Percentiles rank a stretch among this genome's conserved stretches.
Evolutionary conservation across 495 filamentous ascomycete species (phyloP).

Genomic region (Podospora pseudoanserina): DNA sequence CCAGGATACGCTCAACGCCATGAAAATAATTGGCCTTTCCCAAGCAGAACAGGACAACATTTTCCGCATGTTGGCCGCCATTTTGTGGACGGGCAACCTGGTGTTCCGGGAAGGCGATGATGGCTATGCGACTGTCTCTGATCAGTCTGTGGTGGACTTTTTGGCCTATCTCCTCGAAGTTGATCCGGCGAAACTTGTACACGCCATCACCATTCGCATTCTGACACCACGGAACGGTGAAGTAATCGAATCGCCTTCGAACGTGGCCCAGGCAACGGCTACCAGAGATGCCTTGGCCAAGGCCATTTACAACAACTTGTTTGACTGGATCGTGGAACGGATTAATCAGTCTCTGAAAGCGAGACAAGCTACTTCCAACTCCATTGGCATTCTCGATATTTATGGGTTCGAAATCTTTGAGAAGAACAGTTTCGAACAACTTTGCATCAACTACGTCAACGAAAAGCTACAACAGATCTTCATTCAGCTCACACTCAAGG

Average conservation of each 20-base stretch:
- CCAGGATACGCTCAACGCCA: slow-evolving; percentile 85
- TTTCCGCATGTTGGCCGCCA: slow-evolving; percentile 90
- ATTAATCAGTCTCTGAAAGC: slow-evolving; percentile 88
- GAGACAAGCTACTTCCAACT: slow-evolving; percentile 67
- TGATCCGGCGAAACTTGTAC: slow-evolving; percentile 71
- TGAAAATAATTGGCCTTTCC: slow-evolving; percentile 86
- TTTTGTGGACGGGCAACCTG: slow-evolving; percentile 94
- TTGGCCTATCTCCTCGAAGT: slow-evolving; percentile 92
- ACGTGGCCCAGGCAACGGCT: slow-evolving; percentile 84
- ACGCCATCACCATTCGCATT: slow-evolving; percentile 84
- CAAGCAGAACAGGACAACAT: slow-evolving; percentile 92
- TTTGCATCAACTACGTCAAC: slow-evolving; percentile 99
- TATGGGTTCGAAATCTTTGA: slow-evolving; percentile 99
- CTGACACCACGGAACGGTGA: slow-evolving; percentile 84
- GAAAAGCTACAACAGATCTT: slow-evolving; percentile 99
- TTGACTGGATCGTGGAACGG: slow-evolving; percentile 96
- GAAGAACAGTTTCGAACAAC: slow-evolving; percentile 97
- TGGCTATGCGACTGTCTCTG: slow-evolving; percentile 79
- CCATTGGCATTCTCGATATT: slow-evolving; percentile 97
- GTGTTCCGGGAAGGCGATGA: slow-evolving; percentile 82
- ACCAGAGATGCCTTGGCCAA: slow-evolving; percentile 91
- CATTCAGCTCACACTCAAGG: slow-evolving; percentile 93
- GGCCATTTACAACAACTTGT: slow-evolving; percentile 95
- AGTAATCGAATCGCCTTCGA: slow-evolving; percentile 89
- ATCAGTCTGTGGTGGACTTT: slow-evolving; percentile 89